phyloP scores from a whole-genome alignment of 345 rosid genomes.

The Jatropha curcas region DNA sequence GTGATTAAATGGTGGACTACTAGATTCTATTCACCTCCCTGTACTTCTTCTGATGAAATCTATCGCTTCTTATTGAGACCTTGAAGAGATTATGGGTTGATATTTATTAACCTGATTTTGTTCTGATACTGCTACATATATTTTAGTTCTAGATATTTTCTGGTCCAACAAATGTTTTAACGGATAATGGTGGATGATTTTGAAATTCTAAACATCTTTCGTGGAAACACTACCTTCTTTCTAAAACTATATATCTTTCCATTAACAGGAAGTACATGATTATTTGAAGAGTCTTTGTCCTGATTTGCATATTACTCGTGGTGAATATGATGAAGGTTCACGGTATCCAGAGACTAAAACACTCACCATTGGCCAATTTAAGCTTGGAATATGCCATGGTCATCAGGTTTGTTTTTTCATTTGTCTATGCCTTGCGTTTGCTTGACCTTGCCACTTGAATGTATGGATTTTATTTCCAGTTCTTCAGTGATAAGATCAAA shows the following conservation, averaged over 20 bases:
- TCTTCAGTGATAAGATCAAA: background rate
- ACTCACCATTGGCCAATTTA: conserved; percentile 92
- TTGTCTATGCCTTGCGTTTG: background rate
- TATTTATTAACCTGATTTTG: no score
- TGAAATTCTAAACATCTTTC: background rate
- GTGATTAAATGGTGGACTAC: no score
- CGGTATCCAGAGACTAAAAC: conserved; percentile 84
- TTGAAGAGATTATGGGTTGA: no score
- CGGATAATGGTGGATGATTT: background rate
- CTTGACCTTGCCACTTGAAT: background rate
- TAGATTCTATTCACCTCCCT: no score
- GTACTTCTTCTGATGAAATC: no score
- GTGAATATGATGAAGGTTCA: conserved; percentile 86
- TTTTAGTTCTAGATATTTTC: background rate
- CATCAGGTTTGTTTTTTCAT: conserved; percentile 66
- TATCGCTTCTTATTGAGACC: no score
- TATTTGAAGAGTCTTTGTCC: conserved; percentile 92
- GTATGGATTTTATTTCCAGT: background rate
- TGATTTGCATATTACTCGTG: conserved; percentile 78
- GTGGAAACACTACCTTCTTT: conserved; percentile 3
- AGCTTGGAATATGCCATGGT: conserved; percentile 91
- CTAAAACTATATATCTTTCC: background rate
- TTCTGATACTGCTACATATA: background rate
- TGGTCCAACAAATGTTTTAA: background rate
- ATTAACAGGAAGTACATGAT: conserved; percentile 81